phyloP scores from a whole-genome alignment of 306 rosid species.

The Sesbania bispinosa region DNA sequence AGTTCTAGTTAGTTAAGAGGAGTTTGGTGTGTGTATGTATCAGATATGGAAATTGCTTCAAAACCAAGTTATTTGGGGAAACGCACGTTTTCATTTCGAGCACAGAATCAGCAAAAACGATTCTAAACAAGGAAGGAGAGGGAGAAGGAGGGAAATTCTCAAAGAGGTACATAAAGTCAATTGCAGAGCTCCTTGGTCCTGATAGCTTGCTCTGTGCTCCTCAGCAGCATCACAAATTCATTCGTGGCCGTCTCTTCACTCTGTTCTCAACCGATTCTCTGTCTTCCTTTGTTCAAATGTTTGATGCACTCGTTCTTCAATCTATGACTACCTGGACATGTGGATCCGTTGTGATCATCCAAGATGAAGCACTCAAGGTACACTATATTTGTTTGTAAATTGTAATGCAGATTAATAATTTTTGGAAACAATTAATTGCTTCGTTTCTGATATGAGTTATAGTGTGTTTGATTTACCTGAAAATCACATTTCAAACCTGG shows the following conservation, averaged over 20 bases:
- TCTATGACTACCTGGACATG: constrained; percentile 50
- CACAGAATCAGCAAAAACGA: constrained; percentile 54
- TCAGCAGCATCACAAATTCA: constrained; percentile 56
- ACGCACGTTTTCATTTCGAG: constrained; percentile 72
- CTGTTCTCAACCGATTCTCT: constrained; percentile 47
- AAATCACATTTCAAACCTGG: too few species aligned
- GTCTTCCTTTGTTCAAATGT: constrained; percentile 42
- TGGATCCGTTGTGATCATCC: constrained; percentile 44
- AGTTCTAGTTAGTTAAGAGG: not conserved
- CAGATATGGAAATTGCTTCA: constrained; percentile 79
- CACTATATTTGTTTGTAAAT: too few species aligned
- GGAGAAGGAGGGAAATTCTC: constrained; percentile 60
- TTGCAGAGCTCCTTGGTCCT: constrained; percentile 59
- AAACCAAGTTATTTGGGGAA: constrained; percentile 67
- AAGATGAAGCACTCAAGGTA: constrained; percentile 68
- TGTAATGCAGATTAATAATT: too few species aligned
- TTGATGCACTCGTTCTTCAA: constrained; percentile 48
- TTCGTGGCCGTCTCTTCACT: constrained; percentile 47
- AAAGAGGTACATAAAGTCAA: constrained; percentile 62
- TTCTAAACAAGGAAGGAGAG: constrained; percentile 56
- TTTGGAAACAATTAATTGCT: too few species aligned
- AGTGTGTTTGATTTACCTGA: too few species aligned
- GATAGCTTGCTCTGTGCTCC: constrained; percentile 68
- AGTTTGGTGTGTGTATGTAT: not conserved
- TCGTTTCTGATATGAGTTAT: too few species aligned